phyloP scores from a whole-genome alignment of 148 eudicot genomes.

The Fallopia convolvulus region DNA sequence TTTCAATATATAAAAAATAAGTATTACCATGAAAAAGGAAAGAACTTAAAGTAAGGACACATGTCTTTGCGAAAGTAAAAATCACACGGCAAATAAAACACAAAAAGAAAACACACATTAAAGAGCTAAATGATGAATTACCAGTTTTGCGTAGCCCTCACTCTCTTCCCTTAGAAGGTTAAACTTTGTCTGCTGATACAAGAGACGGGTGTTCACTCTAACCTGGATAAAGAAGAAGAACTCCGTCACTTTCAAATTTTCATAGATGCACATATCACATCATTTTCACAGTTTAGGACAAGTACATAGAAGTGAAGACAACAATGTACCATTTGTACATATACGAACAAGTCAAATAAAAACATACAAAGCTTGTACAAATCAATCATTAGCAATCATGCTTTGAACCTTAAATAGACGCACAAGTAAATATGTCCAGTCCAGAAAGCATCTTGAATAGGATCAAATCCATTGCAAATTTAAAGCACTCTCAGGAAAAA shows the following conservation, averaged over 20 bases:
- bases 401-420: background rate
- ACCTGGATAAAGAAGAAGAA: constrained; percentile 41
- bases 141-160: constrained; percentile 99
- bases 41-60: background rate
- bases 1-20: background rate
- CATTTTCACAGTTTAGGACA: background rate
- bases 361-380: background rate
- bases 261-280: background rate
- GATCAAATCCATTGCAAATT: background rate
- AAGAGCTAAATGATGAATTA: constrained; percentile 20
- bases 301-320: background rate
- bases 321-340: background rate
- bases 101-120: background rate
- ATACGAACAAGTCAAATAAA: background rate
- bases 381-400: background rate
- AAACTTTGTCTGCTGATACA: constrained; percentile 97
- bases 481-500: background rate
- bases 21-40: background rate
- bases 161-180: constrained; percentile 98
- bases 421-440: background rate
- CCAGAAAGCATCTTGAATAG: background rate
- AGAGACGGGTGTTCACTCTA: constrained; percentile 92
- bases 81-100: background rate
- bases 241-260: background rate
- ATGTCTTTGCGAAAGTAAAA: background rate